These are phyloP conservation scores for Coriaria nepalensis DNA, from an alignment of 306 rosid genomes.

Conservation along the genomic window DNA sequence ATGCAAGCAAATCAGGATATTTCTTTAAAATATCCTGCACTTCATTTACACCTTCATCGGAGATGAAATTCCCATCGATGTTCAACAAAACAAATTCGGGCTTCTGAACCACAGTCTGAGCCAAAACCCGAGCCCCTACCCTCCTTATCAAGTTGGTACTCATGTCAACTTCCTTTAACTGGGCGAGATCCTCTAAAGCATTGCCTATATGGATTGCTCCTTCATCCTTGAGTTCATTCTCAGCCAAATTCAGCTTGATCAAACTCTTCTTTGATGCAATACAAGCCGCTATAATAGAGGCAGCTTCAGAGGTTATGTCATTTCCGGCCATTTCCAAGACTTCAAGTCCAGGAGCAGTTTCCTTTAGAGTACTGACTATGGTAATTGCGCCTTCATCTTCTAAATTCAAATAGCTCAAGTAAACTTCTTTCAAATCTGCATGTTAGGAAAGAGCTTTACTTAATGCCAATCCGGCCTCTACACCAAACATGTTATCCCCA, in stretches of 20 bases:
- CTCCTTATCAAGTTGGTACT: constrained; percentile 48
- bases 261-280: constrained; percentile 41
- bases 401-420: constrained; percentile 75
- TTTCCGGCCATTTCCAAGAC: constrained; percentile 85
- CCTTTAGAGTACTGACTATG: constrained; percentile 49
- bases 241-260: constrained; percentile 54
- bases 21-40: constrained; percentile 47
- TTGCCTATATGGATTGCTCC: constrained; percentile 58
- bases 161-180: constrained; percentile 66
- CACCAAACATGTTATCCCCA: constrained; percentile 87
- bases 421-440: constrained; percentile 48
- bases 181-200: constrained; percentile 44
- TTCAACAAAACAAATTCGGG: constrained; percentile 49
- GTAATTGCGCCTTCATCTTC: constrained; percentile 74
- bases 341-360: constrained; percentile 63
- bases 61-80: constrained; percentile 69
- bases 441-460: constrained; percentile 64
- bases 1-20: constrained; percentile 41
- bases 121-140: constrained; percentile 72
- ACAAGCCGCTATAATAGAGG: constrained; percentile 50
- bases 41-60: constrained; percentile 71
- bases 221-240: constrained; percentile 86
- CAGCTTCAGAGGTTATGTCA: constrained; percentile 67
- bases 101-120: constrained; percentile 50
- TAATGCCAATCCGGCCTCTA: constrained; percentile 62